Conservation (phyloP, 768 basidiomycete species). For the Serendipita sp. region DNA sequence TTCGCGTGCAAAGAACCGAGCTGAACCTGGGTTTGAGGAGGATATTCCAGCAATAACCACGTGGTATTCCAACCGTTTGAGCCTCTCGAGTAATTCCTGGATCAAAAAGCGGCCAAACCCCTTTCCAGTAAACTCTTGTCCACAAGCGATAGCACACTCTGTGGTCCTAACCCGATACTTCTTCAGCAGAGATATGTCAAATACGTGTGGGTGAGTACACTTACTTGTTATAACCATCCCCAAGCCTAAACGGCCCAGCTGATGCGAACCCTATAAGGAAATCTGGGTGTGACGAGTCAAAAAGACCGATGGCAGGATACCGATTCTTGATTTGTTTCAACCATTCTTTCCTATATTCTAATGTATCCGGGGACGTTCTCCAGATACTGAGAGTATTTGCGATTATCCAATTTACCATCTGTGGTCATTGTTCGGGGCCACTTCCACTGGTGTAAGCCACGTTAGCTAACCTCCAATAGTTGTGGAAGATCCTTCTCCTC, state of each 20-base stretch:
- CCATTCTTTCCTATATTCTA: neutral
- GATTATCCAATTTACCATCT: constrained; percentile 1
- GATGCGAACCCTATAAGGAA: neutral
- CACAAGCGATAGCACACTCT: neutral
- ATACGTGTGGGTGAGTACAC: neutral
- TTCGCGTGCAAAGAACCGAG: neutral
- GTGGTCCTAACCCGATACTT: neutral
- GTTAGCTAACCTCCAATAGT: neutral
- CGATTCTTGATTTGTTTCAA: neutral
- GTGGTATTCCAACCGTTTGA: neutral
- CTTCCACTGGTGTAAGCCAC: neutral
- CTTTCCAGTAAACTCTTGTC: neutral
- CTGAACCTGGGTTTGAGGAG: neutral
- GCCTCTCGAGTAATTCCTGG: neutral
- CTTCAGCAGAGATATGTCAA: neutral
- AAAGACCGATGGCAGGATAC: neutral
- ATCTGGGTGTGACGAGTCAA: neutral
- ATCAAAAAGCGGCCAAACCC: neutral
- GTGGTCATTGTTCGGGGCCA: neutral
- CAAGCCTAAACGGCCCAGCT: neutral
- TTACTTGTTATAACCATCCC: neutral
- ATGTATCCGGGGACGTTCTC: neutral
- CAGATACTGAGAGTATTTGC: neutral
- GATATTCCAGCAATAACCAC: constrained; percentile 1
- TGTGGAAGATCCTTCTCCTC: constrained; percentile 1